These are phyloP conservation scores for Kodamaea hsintzibuensis DNA, from an alignment of 805 yeast species.

Conservation along the genomic window DNA sequence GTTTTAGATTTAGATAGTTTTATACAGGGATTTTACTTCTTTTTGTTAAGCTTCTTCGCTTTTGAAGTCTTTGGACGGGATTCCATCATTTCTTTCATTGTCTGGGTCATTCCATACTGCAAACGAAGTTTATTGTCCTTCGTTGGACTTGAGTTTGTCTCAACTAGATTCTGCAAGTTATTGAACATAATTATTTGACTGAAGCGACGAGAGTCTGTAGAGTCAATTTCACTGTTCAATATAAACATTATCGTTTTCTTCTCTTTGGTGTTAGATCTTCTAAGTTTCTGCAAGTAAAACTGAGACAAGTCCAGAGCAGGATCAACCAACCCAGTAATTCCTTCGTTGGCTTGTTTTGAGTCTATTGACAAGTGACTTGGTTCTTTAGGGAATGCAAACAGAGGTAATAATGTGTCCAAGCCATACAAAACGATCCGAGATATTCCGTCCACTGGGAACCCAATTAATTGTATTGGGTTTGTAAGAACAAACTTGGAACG, in stretches of 20 bases:
- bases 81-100: conserved; percentile 1
- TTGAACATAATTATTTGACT: conserved; percentile 20
- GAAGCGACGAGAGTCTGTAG: conserved; percentile 8
- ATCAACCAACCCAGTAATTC: conserved; percentile 20
- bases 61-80: neutral
- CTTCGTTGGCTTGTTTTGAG: neutral
- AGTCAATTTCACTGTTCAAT: conserved; percentile 6
- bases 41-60: neutral
- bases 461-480: conserved; percentile 15
- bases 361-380: neutral
- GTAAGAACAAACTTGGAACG: conserved; percentile 7
- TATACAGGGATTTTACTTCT: neutral
- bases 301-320: conserved; percentile 21
- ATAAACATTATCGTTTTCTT: conserved; percentile 22
- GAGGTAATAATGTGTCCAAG: conserved; percentile 23
- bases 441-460: conserved; percentile 10
- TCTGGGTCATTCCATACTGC: neutral
- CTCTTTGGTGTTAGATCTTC: conserved; percentile 6
- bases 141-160: too few species aligned
- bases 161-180: conserved; percentile 3
- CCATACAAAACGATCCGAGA: conserved; percentile 19
- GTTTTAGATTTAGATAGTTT: neutral
- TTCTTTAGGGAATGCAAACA: conserved; percentile 16
- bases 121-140: neutral
- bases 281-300: conserved; percentile 19